Base-by-base conservation (phyloP, 1,139 yeast genomes). In the Diutina pseudorugosa region DNA sequence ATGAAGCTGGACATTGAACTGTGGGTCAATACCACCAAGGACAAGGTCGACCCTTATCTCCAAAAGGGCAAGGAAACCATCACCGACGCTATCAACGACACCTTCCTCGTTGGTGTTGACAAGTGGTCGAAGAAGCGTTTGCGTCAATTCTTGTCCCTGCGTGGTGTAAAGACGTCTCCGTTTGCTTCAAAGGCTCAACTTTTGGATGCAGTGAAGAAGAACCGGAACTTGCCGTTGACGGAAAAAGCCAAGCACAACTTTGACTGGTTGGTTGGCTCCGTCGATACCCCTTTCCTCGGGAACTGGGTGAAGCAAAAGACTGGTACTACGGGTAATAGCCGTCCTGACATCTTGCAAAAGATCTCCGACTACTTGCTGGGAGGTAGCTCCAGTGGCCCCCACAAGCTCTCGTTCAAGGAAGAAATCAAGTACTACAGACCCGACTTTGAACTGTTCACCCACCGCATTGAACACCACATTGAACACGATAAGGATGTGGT, bases 101-200 rank as follows among this genome's bases (percentile, higher is more conserved):
- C 79, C 1, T 75, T 76, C 56, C 62, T 73, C 54, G 62, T 72
- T 51, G 77, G 75, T 33, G 64, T 76, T 51, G 76, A 75, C 51
- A 62, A 62, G 27, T 76, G 81, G 81, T 66, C 77, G 27, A 73
- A 73, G 58, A 73, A 69, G 30, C 69, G 78, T 53, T 70, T 82
- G 56, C 72, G 69, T 60, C 70, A 74, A 36, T 82, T 76, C 61
- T 67, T 82, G 55, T 72, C 71, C 51, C 70, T 78, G 7, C 76
- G 87, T 57, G 77, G 76, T 27, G 67, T 80, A 36, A 61, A 69
- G 16, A 68, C 73, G 51, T 77, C 83, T 21, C 65, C 68, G 40
- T 68, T 73, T 53, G 67, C 79, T 19, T 71, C 79, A 42, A 73
- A 72, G 58, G 64, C 69, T 33, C 72, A 79, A 54, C 68, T 82